Evolutionary conservation across 805 yeast species (phyloP).

Genomic region (Yarrowia osloensis): DNA sequence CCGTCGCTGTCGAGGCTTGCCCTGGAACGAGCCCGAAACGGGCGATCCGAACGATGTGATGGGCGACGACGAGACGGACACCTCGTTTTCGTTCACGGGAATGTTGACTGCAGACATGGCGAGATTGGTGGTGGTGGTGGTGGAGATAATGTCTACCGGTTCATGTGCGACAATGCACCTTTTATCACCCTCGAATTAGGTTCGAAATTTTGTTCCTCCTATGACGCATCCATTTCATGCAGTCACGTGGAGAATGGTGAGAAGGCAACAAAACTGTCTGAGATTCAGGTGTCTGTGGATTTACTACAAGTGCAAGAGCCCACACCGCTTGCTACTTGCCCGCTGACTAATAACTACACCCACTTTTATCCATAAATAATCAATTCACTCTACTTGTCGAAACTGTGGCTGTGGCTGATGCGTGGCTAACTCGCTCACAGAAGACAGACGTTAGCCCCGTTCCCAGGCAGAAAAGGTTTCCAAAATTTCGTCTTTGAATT

Average conservation of each 20-base stretch:
- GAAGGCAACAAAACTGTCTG: no score
- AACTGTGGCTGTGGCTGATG: constrained; percentile 25
- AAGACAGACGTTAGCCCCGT: not conserved
- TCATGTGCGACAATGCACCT: constrained; percentile 16
- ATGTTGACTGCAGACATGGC: constrained; percentile 26
- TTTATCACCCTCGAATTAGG: not conserved
- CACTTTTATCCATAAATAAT: no score
- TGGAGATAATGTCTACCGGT: not conserved
- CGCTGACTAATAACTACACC: no score
- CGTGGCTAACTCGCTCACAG: not conserved
- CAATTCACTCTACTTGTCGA: no score
- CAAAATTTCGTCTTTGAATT: no score
- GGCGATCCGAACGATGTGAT: constrained; percentile 24
- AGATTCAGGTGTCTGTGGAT: no score
- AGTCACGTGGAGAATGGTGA: not conserved
- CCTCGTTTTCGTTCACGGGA: constrained; percentile 26
- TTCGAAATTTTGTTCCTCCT: constrained; percentile 11
- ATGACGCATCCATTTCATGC: constrained; percentile 17
- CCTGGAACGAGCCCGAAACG: constrained; percentile 28
- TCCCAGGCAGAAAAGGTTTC: constrained; percentile 13
- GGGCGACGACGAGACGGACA: constrained; percentile 25
- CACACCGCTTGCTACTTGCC: no score
- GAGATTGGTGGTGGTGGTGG: not conserved
- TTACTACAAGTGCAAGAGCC: no score
- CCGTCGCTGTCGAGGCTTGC: constrained; percentile 34